Evolutionary conservation across 768 basidiomycete genomes (phyloP).

Genomic region (Gloeopeniophorella convolvens): DNA sequence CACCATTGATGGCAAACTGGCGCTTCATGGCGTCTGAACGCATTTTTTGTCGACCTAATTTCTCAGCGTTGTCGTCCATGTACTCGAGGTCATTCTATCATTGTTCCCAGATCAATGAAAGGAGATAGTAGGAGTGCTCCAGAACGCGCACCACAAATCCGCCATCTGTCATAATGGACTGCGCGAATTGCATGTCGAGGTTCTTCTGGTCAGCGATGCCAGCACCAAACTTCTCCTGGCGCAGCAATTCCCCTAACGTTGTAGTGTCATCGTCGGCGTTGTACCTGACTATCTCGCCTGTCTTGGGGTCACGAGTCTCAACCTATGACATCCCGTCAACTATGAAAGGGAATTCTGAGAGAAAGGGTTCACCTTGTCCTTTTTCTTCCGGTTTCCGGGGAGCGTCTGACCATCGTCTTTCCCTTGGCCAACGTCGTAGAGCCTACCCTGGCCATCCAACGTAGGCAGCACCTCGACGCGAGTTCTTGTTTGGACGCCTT

Average conservation of each 20-base stretch:
- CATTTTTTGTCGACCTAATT: conserved; percentile 90
- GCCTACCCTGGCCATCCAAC: conserved; percentile 69
- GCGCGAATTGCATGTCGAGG: conserved; percentile 84
- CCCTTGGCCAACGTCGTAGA: conserved; percentile 91
- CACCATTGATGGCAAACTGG: conserved; percentile 93
- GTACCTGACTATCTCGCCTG: conserved; percentile 82
- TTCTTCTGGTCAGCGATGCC: conserved; percentile 90
- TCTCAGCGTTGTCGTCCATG: conserved; percentile 94
- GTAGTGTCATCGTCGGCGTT: conserved; percentile 87
- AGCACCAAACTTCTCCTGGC: conserved; percentile 87
- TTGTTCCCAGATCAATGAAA: background rate
- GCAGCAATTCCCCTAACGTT: conserved; percentile 84
- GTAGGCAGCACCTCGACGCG: conserved; percentile 86
- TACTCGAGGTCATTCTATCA: conserved; percentile 82
- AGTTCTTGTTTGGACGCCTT: conserved; percentile 40
- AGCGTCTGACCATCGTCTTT: conserved; percentile 44
- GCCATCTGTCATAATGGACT: conserved; percentile 80
- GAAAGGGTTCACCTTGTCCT: conserved; percentile 47
- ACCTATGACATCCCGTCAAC: conserved; percentile 40
- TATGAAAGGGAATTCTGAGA: conserved; percentile 1
- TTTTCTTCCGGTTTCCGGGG: conserved; percentile 75
- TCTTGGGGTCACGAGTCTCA: conserved; percentile 85
- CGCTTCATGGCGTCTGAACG: conserved; percentile 94
- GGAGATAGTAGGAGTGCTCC: background rate
- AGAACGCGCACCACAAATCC: conserved; percentile 63